Percentiles rank a stretch among this genome's conserved stretches.
Evolutionary conservation across 345 rosid species (phyloP).

Genomic region (Boechera stricta): DNA sequence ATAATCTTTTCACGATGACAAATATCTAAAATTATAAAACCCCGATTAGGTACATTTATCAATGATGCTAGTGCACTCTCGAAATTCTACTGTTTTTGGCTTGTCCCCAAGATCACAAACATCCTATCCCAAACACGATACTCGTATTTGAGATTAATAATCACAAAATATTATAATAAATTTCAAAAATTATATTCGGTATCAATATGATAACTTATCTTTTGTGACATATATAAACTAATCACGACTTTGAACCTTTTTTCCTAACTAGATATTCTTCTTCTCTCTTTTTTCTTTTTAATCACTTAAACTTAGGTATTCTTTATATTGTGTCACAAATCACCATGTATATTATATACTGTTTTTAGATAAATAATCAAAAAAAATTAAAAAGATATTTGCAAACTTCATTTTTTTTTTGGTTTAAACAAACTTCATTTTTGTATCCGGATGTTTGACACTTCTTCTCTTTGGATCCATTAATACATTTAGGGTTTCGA

Average conservation of each 20-base stretch:
- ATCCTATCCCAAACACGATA: constrained; percentile 26
- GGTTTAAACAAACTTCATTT: background rate
- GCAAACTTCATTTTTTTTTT: background rate
- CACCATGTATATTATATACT: background rate
- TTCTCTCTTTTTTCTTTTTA: background rate
- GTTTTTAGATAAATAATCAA: background rate
- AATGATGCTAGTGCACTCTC: constrained; percentile 22
- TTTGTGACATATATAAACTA: background rate
- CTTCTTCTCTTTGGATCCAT: background rate
- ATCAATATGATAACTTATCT: constrained; percentile 19
- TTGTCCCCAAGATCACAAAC: constrained; percentile 38
- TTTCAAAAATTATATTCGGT: background rate
- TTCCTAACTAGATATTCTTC: background rate
- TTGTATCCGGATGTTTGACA: background rate
- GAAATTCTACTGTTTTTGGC: constrained; percentile 29
- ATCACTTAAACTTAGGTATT: background rate
- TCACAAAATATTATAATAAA: background rate
- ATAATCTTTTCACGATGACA: constrained; percentile 3
- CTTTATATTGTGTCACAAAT: background rate
- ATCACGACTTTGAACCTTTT: background rate
- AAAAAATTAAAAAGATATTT: no score
- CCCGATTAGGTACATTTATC: constrained; percentile 32
- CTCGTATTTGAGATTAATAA: constrained; percentile 6
- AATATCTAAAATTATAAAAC: background rate
- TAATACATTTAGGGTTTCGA: background rate